phyloP scores from a whole-genome alignment of 73 alveolate species.

The Breviolum minutum region DNA sequence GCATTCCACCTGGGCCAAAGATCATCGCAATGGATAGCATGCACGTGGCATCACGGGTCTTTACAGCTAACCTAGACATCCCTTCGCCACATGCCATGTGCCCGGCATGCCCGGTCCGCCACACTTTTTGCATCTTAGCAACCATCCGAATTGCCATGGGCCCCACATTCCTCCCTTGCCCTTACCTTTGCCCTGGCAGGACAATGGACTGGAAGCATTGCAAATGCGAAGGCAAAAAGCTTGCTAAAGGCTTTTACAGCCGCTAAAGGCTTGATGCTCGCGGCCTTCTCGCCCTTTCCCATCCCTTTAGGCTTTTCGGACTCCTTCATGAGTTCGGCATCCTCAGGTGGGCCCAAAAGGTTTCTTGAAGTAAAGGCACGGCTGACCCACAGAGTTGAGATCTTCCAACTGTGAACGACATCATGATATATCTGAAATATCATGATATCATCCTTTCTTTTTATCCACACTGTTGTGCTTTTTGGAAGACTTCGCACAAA shows the following conservation, averaged over 20 bases:
- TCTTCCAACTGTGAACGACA: background rate
- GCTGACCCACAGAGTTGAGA: background rate
- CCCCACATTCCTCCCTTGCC: slow-evolving; percentile 63
- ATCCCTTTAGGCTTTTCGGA: slow-evolving; percentile 82
- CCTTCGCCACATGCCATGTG: background rate
- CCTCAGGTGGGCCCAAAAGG: background rate
- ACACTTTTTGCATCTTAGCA: background rate
- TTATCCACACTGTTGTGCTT: background rate
- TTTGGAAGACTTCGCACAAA: too few species aligned
- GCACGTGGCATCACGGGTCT: background rate
- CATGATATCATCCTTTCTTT: background rate
- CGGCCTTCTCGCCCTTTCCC: slow-evolving; percentile 90
- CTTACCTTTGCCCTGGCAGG: slow-evolving; percentile 81
- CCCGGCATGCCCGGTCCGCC: background rate
- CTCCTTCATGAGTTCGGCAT: slow-evolving; percentile 71
- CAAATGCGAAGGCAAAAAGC: background rate
- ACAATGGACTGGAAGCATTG: background rate
- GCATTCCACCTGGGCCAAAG: slow-evolving; percentile 36
- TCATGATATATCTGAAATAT: background rate
- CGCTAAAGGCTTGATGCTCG: background rate
- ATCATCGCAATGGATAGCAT: background rate
- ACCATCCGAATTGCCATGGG: slow-evolving; percentile 83
- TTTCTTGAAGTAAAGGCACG: too few species aligned
- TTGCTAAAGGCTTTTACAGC: background rate
- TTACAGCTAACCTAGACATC: background rate